A percentile compares a stretch with the other conserved stretches of the same genome.
Evolutionary conservation across 371 early-diverging fungal species (phyloP).

Genomic region (Mortierella sp.): DNA sequence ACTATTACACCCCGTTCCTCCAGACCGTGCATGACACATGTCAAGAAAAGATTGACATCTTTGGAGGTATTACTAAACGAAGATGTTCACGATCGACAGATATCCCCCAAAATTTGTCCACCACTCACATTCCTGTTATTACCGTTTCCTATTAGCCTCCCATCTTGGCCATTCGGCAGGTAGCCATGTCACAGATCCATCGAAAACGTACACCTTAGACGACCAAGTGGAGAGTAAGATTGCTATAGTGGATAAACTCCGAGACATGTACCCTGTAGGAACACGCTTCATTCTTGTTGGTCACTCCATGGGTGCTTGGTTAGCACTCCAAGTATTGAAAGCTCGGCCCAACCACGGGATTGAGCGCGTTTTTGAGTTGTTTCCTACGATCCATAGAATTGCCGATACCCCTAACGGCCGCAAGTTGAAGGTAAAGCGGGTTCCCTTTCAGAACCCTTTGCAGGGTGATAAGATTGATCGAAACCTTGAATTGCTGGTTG

Average conservation of each 20-base stretch:
- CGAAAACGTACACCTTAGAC: constrained; percentile 60
- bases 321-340: constrained; percentile 66
- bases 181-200: constrained; percentile 25
- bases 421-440: constrained; percentile 61
- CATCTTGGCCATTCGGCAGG: constrained; percentile 70
- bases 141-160: constrained; percentile 51
- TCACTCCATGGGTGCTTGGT: constrained; percentile 79
- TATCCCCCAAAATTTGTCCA: not conserved
- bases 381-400: constrained; percentile 85
- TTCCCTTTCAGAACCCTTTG: not conserved
- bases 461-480: not conserved
- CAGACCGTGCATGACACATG: constrained; percentile 60
- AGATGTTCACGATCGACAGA: not conserved
- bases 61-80: constrained; percentile 59
- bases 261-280: constrained; percentile 60
- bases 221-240: constrained; percentile 80
- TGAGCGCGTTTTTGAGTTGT: constrained; percentile 74
- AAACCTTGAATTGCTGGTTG: not conserved
- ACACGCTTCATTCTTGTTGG: constrained; percentile 73
- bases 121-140: not conserved
- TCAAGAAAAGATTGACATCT: constrained; percentile 61
- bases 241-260: constrained; percentile 68
- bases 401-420: constrained; percentile 82
- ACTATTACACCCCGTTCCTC: constrained; percentile 78
- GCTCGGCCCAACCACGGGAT: constrained; percentile 71